phyloP scores from a whole-genome alignment of 495 filamentous ascomycete species.

The Haplographium delicatum region DNA sequence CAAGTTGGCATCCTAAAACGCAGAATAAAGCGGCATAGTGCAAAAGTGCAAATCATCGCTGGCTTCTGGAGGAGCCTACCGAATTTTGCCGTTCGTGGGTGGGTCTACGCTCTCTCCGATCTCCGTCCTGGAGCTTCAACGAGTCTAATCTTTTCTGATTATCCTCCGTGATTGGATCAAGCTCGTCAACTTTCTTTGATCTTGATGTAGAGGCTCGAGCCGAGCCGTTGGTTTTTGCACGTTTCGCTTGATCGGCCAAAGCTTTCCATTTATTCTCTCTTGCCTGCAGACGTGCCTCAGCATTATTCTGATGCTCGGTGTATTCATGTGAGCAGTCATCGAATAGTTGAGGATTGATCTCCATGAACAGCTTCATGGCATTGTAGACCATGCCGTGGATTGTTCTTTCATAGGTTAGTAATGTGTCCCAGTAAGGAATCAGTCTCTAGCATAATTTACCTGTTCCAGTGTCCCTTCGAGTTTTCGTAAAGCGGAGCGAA shows the following conservation, averaged over 20 bases:
- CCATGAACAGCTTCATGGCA: slow-evolving; percentile 99
- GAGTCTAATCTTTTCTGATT: slow-evolving; percentile 80
- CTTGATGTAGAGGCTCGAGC: slow-evolving; percentile 29
- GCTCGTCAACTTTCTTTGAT: slow-evolving; percentile 55
- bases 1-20: slow-evolving; percentile 19
- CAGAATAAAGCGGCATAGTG: slow-evolving; percentile 25
- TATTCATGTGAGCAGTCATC: slow-evolving; percentile 98
- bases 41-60: slow-evolving; percentile 26
- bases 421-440: neutral
- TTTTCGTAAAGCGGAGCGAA: slow-evolving; percentile 98
- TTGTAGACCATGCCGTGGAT: slow-evolving; percentile 99
- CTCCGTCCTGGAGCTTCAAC: slow-evolving; percentile 60
- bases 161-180: slow-evolving; percentile 55
- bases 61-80: slow-evolving; percentile 30
- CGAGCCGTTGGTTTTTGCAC: slow-evolving; percentile 40
- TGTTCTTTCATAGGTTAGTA: slow-evolving; percentile 52
- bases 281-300: slow-evolving; percentile 67
- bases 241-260: slow-evolving; percentile 71
- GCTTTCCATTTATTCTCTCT: slow-evolving; percentile 83
- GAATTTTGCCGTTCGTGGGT: slow-evolving; percentile 43
- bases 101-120: slow-evolving; percentile 25
- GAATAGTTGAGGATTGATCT: slow-evolving; percentile 97
- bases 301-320: slow-evolving; percentile 90
- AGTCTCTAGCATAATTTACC: slow-evolving; percentile 47
- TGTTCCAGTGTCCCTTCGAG: slow-evolving; percentile 98